Evolutionary conservation across 352 stramenopile genomes (phyloP).

Genomic region (Saprolegnia diclina): DNA sequence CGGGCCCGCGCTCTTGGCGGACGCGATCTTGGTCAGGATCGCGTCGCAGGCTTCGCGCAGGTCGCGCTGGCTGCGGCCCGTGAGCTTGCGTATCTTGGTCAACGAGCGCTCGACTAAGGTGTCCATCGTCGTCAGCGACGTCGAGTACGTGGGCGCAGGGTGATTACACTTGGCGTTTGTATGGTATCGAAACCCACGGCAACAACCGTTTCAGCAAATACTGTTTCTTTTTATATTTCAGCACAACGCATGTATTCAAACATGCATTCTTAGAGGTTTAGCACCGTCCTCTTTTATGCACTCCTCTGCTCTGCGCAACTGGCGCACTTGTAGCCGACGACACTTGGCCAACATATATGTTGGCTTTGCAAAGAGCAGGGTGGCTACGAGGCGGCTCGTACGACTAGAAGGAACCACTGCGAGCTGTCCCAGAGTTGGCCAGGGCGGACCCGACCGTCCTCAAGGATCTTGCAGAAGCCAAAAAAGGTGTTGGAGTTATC

Average conservation of each 20-base stretch:
- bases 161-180: conserved; percentile 8
- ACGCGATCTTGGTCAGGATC: conserved; percentile 22
- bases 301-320: too few species aligned
- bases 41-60: conserved; percentile 18
- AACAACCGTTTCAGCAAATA: neutral
- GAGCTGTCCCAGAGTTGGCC: too few species aligned
- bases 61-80: conserved; percentile 13
- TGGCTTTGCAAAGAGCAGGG: too few species aligned
- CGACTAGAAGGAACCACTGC: too few species aligned
- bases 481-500: too few species aligned
- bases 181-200: neutral
- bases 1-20: neutral
- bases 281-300: too few species aligned
- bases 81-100: conserved; percentile 26
- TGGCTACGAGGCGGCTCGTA: too few species aligned
- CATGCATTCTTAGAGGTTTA: neutral
- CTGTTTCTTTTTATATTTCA: neutral
- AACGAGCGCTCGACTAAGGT: conserved; percentile 24
- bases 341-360: too few species aligned
- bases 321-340: too few species aligned
- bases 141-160: conserved; percentile 1
- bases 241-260: neutral
- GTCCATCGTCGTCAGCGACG: conserved; percentile 17
- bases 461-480: too few species aligned
- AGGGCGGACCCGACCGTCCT: too few species aligned